Base-by-base conservation (phyloP, 2,329 filamentous ascomycete species). In the Fusarium pseudonygamai region DNA sequence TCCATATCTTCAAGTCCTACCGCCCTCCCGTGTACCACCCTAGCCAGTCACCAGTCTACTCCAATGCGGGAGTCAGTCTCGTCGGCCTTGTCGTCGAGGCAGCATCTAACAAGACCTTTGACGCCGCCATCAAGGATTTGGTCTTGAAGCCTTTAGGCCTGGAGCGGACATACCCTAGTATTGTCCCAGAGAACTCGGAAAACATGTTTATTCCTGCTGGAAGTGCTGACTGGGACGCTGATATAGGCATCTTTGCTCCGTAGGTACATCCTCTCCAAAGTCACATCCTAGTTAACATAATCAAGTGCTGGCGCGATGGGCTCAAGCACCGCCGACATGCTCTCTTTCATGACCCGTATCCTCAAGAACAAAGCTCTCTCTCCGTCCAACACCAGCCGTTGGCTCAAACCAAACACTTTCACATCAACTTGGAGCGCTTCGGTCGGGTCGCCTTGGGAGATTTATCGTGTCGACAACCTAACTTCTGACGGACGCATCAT, bases 401-500 rank as follows among this genome's bases (percentile, higher is more conserved):
- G 64, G 61, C 47, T 66, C 1, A 66, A 60, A 12, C 61, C 61
- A 3, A 13, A 42, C 13, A 67, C 53, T 5, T 66, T 60, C 24
- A 59, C 40, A 6, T 66, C 61, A 4, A 43, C 64, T 3, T 66
- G 52, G 61, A 60, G 45, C 13, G 36, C 40, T 0, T 49, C 53
- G 1, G 64, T 67, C 5, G 64, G 64, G 3, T 42, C 61, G 4
- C 62, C 62, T 6, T 60, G 65, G 46, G 62, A 67, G 40, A 67
- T 68, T 3, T 68, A 68, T 2, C 65, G 62, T 6, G 28, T 67
- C 5, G 65, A 68, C 10, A 68, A 68, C 9, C 7, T 68, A 0
- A 67, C 62, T 15, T 47, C 62, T 1, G 65, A 67, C 5, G 42
- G 53, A 0, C 62, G 65, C 7, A 60, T 55, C 10, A 34, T 68